Percentiles rank a stretch among this genome's conserved stretches.
These are phyloP conservation scores for Sanghuangporus sanghuang DNA, from an alignment of 1,284 basidiomycete species.

Conservation along the genomic window DNA sequence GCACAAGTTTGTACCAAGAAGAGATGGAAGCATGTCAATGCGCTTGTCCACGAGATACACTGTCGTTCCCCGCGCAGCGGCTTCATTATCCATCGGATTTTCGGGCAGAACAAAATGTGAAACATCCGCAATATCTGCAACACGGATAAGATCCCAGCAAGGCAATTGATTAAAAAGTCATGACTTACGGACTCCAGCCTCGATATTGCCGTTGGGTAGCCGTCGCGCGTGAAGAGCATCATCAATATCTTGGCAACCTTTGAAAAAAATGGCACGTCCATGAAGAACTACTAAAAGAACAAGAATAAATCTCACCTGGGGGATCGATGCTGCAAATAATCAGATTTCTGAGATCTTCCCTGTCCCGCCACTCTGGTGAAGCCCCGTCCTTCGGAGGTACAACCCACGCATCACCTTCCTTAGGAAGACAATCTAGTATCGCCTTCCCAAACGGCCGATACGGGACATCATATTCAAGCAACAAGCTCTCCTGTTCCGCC, in stretches of 20 bases:
- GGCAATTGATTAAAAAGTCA: not conserved
- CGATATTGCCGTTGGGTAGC: slow-evolving; percentile 92
- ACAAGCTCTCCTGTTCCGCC: slow-evolving; percentile 91
- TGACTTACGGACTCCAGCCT: slow-evolving; percentile 94
- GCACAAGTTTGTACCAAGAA: slow-evolving; percentile 96
- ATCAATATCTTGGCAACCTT: slow-evolving; percentile 97
- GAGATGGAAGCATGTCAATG: slow-evolving; percentile 95
- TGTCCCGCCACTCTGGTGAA: slow-evolving; percentile 70
- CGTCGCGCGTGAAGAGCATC: slow-evolving; percentile 94
- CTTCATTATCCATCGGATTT: slow-evolving; percentile 96
- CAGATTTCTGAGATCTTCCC: slow-evolving; percentile 85
- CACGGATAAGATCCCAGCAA: not conserved
- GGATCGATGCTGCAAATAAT: slow-evolving; percentile 97
- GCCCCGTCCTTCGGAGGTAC: slow-evolving; percentile 74
- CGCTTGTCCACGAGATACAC: slow-evolving; percentile 99
- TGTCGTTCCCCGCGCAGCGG: slow-evolving; percentile 92
- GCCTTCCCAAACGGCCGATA: slow-evolving; percentile 96
- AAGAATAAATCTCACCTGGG: slow-evolving; percentile 47
- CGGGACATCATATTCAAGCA: slow-evolving; percentile 95
- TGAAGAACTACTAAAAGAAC: not conserved
- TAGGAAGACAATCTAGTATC: slow-evolving; percentile 87
- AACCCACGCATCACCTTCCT: slow-evolving; percentile 89
- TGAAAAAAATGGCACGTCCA: not conserved
- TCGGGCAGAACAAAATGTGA: slow-evolving; percentile 94
- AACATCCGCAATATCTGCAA: slow-evolving; percentile 93